Percentiles rank a stretch among this genome's conserved stretches.
phyloP scores from a whole-genome alignment of 2,329 filamentous ascomycete genomes.

The Raffaelea deltoideospora region DNA sequence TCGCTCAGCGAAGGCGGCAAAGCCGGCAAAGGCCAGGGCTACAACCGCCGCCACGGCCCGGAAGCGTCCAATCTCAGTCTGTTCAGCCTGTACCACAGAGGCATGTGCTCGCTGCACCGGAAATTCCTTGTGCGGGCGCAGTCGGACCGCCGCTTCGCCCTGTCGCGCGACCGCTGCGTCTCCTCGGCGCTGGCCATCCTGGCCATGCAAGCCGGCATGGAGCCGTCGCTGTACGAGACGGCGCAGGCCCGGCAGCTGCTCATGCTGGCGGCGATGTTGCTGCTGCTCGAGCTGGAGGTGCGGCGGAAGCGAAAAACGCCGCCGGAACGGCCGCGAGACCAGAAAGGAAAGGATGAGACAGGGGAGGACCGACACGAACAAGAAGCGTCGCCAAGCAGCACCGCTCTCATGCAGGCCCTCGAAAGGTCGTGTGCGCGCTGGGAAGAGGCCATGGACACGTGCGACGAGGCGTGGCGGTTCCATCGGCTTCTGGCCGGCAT shows the following conservation, averaged over 20 bases:
- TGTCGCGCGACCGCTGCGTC: background rate
- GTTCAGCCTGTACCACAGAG: background rate
- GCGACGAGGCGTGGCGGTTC: background rate
- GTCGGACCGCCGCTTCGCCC: background rate
- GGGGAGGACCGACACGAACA: background rate
- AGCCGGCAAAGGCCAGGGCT: background rate
- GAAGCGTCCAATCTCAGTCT: slow-evolving; percentile 1
- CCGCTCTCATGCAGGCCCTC: background rate
- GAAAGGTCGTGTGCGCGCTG: background rate
- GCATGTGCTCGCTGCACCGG: slow-evolving; percentile 1
- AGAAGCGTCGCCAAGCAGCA: background rate
- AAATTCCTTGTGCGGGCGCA: background rate
- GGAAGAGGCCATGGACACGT: background rate
- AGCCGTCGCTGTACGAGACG: background rate
- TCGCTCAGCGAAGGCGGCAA: background rate
- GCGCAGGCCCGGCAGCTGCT: background rate
- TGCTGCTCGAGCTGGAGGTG: slow-evolving; percentile 1
- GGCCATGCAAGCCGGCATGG: background rate
- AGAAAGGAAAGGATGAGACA: background rate
- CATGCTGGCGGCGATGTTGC: background rate
- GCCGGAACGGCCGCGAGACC: background rate
- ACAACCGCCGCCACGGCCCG: background rate
- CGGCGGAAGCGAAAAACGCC: no score
- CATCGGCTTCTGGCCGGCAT: background rate
- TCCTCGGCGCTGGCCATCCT: background rate